Base-by-base conservation (phyloP, 2,329 filamentous ascomycete species). In the Colletotrichum tamarilloi region DNA sequence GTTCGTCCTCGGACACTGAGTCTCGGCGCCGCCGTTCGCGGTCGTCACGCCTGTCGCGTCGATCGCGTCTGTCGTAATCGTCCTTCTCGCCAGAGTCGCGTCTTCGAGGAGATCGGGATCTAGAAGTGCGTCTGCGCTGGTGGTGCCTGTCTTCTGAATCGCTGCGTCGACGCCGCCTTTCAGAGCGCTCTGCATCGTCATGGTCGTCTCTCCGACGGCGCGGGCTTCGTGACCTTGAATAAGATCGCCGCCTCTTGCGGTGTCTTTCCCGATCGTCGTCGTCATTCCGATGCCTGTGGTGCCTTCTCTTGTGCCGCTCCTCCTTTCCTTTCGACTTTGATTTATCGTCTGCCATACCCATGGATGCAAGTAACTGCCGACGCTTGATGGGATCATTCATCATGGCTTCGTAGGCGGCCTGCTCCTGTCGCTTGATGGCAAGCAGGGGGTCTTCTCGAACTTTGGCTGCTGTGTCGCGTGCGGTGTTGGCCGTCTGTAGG, bases 371-470 rank as follows among this genome's bases (percentile, higher is more conserved):
- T 38, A 97, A 81, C 78, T 94, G 90, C 72, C 89, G 86, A 75
- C 92, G 87, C 84, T 89, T 92, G 75, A 90, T 87, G 0, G 93
- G 92, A 77, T 95, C 93, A 77, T 92, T 94, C 90, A 94, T 95
- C 90, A 95, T 92, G 9, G 91, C 89, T 77, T 93, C 91, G 80
- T 95, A 94, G 1, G 93, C 92, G 32, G 92, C 92, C 82, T 96
- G 94, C 81, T 98, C 95, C 80, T 97, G 93, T 80, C 92, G 93
- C 87, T 97, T 98, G 81, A 99, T 98, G 28, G 95, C 94, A 42
- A 98, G 86, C 78, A 99, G 87, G 0, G 97, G 97, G 80, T 99
- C 97, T 76, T 97, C 94, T 75, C 95, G 89, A 59, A 98, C 92
- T 85, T 99, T 99, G 60, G 91, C 84, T 35, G 94, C 93, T 0